phyloP scores from a whole-genome alignment of 805 yeast species.

The Wickerhamiella slavikovae region DNA sequence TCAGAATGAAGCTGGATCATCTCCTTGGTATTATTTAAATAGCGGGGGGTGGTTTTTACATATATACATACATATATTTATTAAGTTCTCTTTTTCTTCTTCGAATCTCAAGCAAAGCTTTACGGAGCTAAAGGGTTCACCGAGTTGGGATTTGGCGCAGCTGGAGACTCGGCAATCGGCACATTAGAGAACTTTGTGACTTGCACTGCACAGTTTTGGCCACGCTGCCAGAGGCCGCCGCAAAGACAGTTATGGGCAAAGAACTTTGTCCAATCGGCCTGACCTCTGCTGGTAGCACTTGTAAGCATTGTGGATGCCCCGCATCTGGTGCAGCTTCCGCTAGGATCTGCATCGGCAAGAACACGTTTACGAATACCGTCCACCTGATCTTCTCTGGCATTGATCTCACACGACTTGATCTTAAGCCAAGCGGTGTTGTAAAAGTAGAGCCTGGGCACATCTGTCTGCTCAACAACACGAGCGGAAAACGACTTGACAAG shows the following conservation, averaged over 20 bases:
- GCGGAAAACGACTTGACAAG: conserved; percentile 29
- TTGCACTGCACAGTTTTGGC: too few species aligned
- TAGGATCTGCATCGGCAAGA: conserved; percentile 18
- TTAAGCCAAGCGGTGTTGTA: conserved; percentile 50
- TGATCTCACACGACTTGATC: conserved; percentile 12
- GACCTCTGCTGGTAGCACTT: conserved; percentile 18
- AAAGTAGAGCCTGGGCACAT: conserved; percentile 35
- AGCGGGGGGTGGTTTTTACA: background rate
- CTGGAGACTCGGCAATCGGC: too few species aligned
- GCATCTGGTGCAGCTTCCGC: conserved; percentile 33
- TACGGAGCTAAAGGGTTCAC: too few species aligned
- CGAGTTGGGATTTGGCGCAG: too few species aligned
- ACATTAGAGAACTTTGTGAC: too few species aligned
- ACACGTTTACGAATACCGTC: conserved; percentile 20
- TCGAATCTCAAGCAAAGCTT: background rate
- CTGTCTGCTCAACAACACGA: conserved; percentile 24
- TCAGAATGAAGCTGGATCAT: conserved; percentile 10
- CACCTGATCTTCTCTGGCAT: conserved; percentile 5
- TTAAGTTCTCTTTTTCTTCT: background rate
- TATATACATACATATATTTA: background rate
- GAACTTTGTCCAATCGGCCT: conserved; percentile 24
- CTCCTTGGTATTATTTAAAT: background rate
- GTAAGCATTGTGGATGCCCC: conserved; percentile 25
- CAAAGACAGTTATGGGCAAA: conserved; percentile 60
- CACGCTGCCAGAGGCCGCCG: conserved; percentile 48